These are phyloP conservation scores for Aquilaria yunnanensis DNA, from an alignment of 345 rosid genomes.

Conservation along the genomic window DNA sequence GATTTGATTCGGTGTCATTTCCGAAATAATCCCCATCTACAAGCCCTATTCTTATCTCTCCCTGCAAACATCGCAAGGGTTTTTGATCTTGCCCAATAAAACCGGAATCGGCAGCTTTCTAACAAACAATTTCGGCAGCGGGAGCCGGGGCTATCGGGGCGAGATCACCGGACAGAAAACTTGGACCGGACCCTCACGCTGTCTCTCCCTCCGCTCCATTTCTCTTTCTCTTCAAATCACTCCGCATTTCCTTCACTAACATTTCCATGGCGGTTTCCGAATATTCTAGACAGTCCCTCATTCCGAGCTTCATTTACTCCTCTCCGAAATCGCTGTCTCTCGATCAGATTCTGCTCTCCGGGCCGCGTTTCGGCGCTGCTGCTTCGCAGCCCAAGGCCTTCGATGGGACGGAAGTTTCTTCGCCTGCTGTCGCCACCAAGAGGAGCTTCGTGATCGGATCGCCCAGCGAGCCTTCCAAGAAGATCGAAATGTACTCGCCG, in stretches of 20 bases:
- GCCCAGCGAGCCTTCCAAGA: constrained; percentile 60
- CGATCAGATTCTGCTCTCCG: constrained; percentile 28
- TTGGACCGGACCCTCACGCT: no score
- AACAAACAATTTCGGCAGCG: constrained; percentile 22
- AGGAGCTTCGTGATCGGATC: constrained; percentile 39
- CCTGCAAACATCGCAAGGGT: constrained; percentile 22
- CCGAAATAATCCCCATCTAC: constrained; percentile 8
- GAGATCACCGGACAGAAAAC: not conserved
- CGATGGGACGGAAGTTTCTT: constrained; percentile 21
- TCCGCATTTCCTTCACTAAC: not conserved
- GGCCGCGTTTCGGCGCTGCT: constrained; percentile 13
- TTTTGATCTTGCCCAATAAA: constrained; percentile 24
- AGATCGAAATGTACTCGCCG: constrained; percentile 87
- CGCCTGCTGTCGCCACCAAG: constrained; percentile 2
- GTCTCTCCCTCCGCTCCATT: constrained; percentile 1
- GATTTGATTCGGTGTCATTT: not conserved
- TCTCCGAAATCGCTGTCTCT: constrained; percentile 28
- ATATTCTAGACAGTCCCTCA: constrained; percentile 37
- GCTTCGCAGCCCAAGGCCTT: constrained; percentile 13
- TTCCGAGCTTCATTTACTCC: constrained; percentile 69
- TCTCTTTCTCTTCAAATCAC: constrained; percentile 4
- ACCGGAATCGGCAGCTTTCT: constrained; percentile 12
- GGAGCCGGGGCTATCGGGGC: constrained; percentile 13
- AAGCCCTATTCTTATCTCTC: not conserved
- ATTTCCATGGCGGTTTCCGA: constrained; percentile 47